Conservation (phyloP, 805 yeast genomes). For the Lipomyces starkeyi region DNA sequence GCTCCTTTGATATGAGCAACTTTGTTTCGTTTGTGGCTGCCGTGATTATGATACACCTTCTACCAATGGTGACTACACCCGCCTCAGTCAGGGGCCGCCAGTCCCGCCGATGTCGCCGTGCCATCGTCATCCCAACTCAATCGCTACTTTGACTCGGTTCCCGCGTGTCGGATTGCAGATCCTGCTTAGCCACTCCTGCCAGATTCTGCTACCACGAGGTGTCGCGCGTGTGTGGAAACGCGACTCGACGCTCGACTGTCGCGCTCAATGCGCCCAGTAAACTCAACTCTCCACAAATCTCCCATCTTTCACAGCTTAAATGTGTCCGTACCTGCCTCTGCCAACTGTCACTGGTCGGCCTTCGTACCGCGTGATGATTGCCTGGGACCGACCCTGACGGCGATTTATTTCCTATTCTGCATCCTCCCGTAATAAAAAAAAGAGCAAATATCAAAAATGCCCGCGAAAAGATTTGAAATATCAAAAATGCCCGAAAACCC, state of each 20-base stretch:
- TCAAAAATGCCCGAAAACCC: too few species aligned
- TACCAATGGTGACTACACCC: too few species aligned
- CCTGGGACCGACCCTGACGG: background rate
- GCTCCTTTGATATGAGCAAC: too few species aligned
- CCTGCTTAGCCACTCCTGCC: background rate
- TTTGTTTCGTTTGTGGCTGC: too few species aligned
- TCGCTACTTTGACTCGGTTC: background rate
- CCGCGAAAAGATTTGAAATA: too few species aligned
- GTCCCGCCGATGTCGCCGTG: background rate
- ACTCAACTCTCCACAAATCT: background rate
- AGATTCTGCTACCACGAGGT: too few species aligned
- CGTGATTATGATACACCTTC: too few species aligned
- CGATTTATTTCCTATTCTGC: background rate
- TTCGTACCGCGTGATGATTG: background rate
- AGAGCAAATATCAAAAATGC: too few species aligned
- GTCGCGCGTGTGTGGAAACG: background rate
- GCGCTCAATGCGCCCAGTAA: background rate
- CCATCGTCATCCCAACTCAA: background rate
- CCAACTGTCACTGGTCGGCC: background rate
- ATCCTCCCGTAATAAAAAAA: too few species aligned
- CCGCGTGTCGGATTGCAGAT: background rate
- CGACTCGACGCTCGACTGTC: background rate
- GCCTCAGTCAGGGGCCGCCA: background rate
- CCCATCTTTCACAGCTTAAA: background rate
- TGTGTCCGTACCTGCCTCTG: background rate